Evolutionary conservation across 371 early-diverging fungal species (phyloP).

Genomic region (Capillidium heterosporum): DNA sequence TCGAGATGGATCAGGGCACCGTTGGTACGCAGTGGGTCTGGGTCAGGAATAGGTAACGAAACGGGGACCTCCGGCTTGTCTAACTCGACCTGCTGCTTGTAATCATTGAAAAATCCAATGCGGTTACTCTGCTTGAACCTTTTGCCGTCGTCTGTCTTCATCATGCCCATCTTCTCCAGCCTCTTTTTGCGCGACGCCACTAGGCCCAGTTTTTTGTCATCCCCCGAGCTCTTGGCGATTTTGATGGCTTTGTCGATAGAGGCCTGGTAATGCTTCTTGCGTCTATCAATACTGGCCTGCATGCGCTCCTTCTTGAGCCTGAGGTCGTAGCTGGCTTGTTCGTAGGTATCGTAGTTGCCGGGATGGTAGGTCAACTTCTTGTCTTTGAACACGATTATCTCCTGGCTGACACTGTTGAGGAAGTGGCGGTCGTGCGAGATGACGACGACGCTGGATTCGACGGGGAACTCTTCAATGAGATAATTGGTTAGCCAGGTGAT

Average conservation of each 20-base stretch:
- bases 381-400: slow-evolving; percentile 50
- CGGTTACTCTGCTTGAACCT: slow-evolving; percentile 42
- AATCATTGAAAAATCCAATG: slow-evolving; percentile 26
- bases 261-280: slow-evolving; percentile 31
- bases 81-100: slow-evolving; percentile 29
- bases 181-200: slow-evolving; percentile 53
- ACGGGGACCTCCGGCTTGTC: slow-evolving; percentile 30
- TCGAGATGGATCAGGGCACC: slow-evolving; percentile 43
- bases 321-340: slow-evolving; percentile 37
- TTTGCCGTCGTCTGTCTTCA: slow-evolving; percentile 39
- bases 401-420: slow-evolving; percentile 39
- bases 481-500: slow-evolving; percentile 63
- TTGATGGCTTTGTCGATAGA: slow-evolving; percentile 41
- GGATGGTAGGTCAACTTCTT: slow-evolving; percentile 37
- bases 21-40: slow-evolving; percentile 29
- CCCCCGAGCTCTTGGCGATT: slow-evolving; percentile 46
- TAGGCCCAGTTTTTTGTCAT: slow-evolving; percentile 54
- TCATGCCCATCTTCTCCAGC: slow-evolving; percentile 37
- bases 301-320: slow-evolving; percentile 29
- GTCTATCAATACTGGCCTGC: slow-evolving; percentile 29
- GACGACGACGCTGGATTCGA: slow-evolving; percentile 37
- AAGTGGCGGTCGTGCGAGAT: slow-evolving; percentile 71
- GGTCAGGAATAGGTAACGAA: slow-evolving; percentile 30
- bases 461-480: slow-evolving; percentile 19
- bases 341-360: slow-evolving; percentile 61